Evolutionary conservation across 2,329 filamentous ascomycete genomes (phyloP), one percentile per base, ranked within the genome.

Genomic region (Sordariomycetes sp.): DNA sequence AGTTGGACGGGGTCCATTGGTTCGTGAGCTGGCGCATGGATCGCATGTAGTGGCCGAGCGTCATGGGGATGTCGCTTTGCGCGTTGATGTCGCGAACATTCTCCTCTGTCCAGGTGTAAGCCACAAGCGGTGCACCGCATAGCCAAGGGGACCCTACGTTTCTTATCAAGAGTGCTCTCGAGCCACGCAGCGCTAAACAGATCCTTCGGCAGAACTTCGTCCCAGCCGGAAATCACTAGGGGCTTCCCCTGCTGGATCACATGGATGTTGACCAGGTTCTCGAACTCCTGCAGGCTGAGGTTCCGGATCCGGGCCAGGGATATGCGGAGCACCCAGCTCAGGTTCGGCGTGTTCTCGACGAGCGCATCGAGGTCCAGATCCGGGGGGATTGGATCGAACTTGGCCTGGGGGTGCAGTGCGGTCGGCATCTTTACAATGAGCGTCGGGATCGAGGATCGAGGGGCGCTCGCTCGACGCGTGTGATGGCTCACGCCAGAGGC

Each of bases 351-450:
- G 10, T 79, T 78, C 58, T 94, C 85, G 17, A 97, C 89, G 1
- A 97, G 76, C 1, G 74, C 72, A 45, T 82, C 74, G 17, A 97
- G 76, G 66, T 97, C 86, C 58, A 97, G 82, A 65, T 92, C 83
- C 0, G 91, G 91, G 0, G 90, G 82, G 53, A 97, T 88, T 1
- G 92, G 91, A 69, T 95, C 90, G 69, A 97, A 97, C 55, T 90
- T 89, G 17, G 90, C 90, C 66, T 90, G 86, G 1, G 89, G 89
- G 64, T 91, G 84, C 59, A 86, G 76, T 15, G 86, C 78, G 17
- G 77, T 74, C 57, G 89, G 87, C 90, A 96, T 96, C 32, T 65
- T 78, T 64, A 60, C 58, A 57, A 55, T 50, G 56, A 54, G 24
- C 35, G n/a, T 34, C 51, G 48, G 45, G 24, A 20, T 20, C 45